phyloP scores from a whole-genome alignment of 148 eudicot genomes.

The Spergularia bocconei region DNA sequence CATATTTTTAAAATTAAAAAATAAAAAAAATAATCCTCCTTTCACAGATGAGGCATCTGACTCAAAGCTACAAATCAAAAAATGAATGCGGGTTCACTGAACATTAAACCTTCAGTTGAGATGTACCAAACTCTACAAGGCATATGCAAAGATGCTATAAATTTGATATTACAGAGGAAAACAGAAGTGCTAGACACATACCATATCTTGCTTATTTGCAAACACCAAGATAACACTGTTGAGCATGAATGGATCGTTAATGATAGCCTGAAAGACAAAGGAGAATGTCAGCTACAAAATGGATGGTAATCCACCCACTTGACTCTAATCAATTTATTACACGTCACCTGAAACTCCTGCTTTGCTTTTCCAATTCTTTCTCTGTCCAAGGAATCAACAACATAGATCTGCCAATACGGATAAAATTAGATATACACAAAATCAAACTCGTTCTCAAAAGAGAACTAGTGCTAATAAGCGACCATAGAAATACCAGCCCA shows the following conservation, averaged over 20 bases:
- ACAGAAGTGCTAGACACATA: slow-evolving; percentile 35
- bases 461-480: neutral
- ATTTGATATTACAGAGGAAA: neutral
- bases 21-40: too few species aligned
- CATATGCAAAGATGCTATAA: slow-evolving; percentile 9
- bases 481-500: slow-evolving; percentile 66
- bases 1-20: neutral
- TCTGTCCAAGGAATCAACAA: slow-evolving; percentile 97
- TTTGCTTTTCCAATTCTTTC: slow-evolving; percentile 93
- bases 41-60: too few species aligned
- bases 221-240: slow-evolving; percentile 92
- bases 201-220: slow-evolving; percentile 99
- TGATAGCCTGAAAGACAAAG: slow-evolving; percentile 66
- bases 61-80: too few species aligned
- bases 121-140: neutral
- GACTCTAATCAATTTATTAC: slow-evolving; percentile 14
- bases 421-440: slow-evolving; percentile 1
- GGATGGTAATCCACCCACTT: slow-evolving; percentile 15
- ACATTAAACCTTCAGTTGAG: neutral
- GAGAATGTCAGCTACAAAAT: slow-evolving; percentile 18
- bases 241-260: slow-evolving; percentile 96
- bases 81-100: neutral
- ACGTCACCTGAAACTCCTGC: slow-evolving; percentile 84
- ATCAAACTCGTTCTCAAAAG: neutral
- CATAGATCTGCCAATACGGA: slow-evolving; percentile 70